A percentile compares a stretch with the other conserved stretches of the same genome.
These are phyloP conservation scores for Phymatotrichopsis omnivora DNA, from an alignment of 2,329 filamentous ascomycete species.

Conservation along the genomic window DNA sequence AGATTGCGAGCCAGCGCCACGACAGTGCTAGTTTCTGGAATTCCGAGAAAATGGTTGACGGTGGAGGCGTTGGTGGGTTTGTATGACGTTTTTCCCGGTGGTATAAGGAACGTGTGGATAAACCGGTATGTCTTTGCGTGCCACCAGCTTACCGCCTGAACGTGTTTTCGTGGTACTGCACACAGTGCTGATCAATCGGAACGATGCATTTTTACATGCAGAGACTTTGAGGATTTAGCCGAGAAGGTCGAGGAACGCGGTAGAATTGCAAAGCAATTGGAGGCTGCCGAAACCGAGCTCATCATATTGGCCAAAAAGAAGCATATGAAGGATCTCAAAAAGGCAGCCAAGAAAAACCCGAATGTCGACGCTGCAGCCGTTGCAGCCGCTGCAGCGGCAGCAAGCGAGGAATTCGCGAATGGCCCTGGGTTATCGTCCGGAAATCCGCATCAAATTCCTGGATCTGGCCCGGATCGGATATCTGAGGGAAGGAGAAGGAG, in stretches of 20 bases:
- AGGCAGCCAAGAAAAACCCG: slow-evolving; percentile 52
- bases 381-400: slow-evolving; percentile 41
- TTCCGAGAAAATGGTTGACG: slow-evolving; percentile 82
- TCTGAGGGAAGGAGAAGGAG: slow-evolving; percentile 33
- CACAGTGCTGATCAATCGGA: neutral
- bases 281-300: slow-evolving; percentile 73
- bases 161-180: neutral
- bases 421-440: slow-evolving; percentile 46
- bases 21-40: slow-evolving; percentile 83
- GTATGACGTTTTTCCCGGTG: slow-evolving; percentile 93
- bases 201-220: slow-evolving; percentile 3
- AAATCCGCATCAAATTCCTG: slow-evolving; percentile 44
- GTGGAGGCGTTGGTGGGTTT: slow-evolving; percentile 70
- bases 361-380: slow-evolving; percentile 40
- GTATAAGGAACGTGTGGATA: slow-evolving; percentile 91
- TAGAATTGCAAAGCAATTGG: slow-evolving; percentile 59
- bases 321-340: slow-evolving; percentile 57
- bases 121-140: slow-evolving; percentile 44
- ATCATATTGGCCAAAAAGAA: slow-evolving; percentile 70
- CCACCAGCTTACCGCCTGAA: neutral
- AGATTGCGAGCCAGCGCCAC: slow-evolving; percentile 87
- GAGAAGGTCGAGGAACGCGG: slow-evolving; percentile 74
- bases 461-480: slow-evolving; percentile 21
- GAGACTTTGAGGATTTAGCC: slow-evolving; percentile 71
- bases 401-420: slow-evolving; percentile 41